Conservation (phyloP, 1,284 basidiomycete genomes). For the Takashimella tepidaria region DNA sequence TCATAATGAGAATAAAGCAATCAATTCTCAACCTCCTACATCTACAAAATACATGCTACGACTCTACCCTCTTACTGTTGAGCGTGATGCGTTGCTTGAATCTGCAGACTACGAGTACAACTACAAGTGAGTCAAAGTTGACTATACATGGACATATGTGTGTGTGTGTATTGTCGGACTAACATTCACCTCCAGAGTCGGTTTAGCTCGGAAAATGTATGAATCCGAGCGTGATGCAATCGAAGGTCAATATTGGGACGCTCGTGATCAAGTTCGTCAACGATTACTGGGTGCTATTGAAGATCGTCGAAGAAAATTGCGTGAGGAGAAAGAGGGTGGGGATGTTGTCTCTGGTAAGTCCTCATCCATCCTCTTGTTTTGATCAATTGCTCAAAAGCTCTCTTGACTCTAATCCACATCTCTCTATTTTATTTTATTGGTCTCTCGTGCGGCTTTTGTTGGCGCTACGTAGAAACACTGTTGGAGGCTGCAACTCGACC, state of each 20-base stretch:
- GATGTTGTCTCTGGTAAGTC: slow-evolving; percentile 50
- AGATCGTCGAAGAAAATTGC: slow-evolving; percentile 49
- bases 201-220: slow-evolving; percentile 46
- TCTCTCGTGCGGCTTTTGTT: too few relatives aligned
- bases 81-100: slow-evolving; percentile 50
- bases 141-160: too few relatives aligned
- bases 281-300: slow-evolving; percentile 50
- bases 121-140: slow-evolving; percentile 46
- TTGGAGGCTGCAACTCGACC: slow-evolving; percentile 40
- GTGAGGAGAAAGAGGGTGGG: slow-evolving; percentile 53
- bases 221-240: slow-evolving; percentile 51
- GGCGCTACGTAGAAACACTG: slow-evolving; percentile 43
- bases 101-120: slow-evolving; percentile 49
- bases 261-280: slow-evolving; percentile 46
- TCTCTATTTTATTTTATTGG: not conserved
- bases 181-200: slow-evolving; percentile 22
- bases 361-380: not conserved
- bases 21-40: slow-evolving; percentile 48
- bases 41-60: slow-evolving; percentile 49
- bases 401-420: not conserved
- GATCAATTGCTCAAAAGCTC: not conserved
- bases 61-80: slow-evolving; percentile 49
- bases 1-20: slow-evolving; percentile 41
- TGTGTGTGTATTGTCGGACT: too few relatives aligned
- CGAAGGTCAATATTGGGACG: slow-evolving; percentile 50